A percentile compares a stretch with the other conserved stretches of the same genome.
Evolutionary conservation across 2,329 filamentous ascomycete species (phyloP).

Genomic region (Fonsecaea erecta): DNA sequence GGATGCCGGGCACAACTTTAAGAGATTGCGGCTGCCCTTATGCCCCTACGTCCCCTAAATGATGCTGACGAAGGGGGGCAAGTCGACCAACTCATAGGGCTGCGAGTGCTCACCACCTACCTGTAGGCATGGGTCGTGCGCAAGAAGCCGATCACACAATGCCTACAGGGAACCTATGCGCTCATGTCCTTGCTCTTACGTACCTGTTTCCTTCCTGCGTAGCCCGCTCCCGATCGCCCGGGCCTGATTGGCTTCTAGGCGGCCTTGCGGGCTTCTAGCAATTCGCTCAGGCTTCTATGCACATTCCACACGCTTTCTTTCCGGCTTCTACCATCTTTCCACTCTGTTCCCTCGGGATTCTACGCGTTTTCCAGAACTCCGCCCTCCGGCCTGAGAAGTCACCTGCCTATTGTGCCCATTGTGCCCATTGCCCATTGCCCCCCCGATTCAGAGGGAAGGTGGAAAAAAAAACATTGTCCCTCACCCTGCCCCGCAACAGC

Average conservation of each 20-base stretch:
- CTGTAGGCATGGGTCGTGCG: background rate
- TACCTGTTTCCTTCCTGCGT: slow-evolving; percentile 55
- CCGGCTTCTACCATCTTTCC: slow-evolving; percentile 14
- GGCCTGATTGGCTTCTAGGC: slow-evolving; percentile 19
- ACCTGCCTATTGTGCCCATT: no score
- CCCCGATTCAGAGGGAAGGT: background rate
- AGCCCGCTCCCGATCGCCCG: slow-evolving; percentile 62
- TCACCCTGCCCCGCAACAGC: background rate
- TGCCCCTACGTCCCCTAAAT: background rate
- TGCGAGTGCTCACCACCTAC: background rate
- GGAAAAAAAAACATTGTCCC: background rate
- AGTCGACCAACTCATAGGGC: background rate
- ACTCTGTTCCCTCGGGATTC: slow-evolving; percentile 18
- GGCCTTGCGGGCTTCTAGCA: slow-evolving; percentile 19
- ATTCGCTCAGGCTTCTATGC: slow-evolving; percentile 20
- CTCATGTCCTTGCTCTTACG: slow-evolving; percentile 9
- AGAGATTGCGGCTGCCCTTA: background rate
- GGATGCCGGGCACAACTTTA: background rate
- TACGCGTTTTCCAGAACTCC: slow-evolving; percentile 29
- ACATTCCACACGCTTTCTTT: slow-evolving; percentile 18
- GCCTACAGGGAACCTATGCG: background rate
- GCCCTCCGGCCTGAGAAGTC: background rate
- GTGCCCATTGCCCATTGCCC: background rate
- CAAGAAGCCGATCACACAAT: background rate
- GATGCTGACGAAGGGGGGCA: background rate